Base-by-base conservation (phyloP, 345 rosid species). In the Salix arbutifolia region DNA sequence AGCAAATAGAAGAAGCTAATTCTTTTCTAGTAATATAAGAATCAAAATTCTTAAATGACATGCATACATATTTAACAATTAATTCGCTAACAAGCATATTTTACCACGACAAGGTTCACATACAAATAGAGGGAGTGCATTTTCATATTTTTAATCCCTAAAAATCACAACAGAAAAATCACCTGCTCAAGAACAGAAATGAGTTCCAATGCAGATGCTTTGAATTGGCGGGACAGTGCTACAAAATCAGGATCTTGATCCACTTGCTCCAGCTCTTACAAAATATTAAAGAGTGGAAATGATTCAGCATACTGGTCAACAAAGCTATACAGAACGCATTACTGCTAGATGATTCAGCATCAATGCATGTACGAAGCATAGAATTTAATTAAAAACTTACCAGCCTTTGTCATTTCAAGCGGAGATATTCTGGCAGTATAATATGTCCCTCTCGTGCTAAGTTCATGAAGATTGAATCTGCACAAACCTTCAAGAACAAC, bases 151-250 rank as follows among this genome's bases (percentile, higher is more conserved):
- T 67, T 37, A 67, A 40, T 42, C 5, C 52, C 23, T 30, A 16
- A 68, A 31, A 33, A 46, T 5, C 21, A 21, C 7, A 37, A 5
- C 70, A 8, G 62, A 67, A 33, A 23, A 67, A 75, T 76, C 82
- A 92, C 99, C 97, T 93, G 99, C 91, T 96, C 99, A 80, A 96
- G 96, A 77, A 91, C 86, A 81, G 99, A 91, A 76, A 96, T 93
- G 78, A 96, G 98, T 84, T 96, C 99, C 95, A 85, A 88, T 60
- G 99, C 99, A 66, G 96, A 91, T 70, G 92, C 89, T 86, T 93
- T 96, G 88, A 96, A 96, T 84, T 94, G 97, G 78, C 97, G 97
- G 72, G 98, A 90, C 84, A 93, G 67, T 67, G 92, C 52, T 60
- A 92, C 76, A 79, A 91, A 92, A 81, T 93, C 99, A 53, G 92